Evolutionary conservation across 164 flowering plant species (phyloP).

Genomic region (Vitis labrusca): DNA sequence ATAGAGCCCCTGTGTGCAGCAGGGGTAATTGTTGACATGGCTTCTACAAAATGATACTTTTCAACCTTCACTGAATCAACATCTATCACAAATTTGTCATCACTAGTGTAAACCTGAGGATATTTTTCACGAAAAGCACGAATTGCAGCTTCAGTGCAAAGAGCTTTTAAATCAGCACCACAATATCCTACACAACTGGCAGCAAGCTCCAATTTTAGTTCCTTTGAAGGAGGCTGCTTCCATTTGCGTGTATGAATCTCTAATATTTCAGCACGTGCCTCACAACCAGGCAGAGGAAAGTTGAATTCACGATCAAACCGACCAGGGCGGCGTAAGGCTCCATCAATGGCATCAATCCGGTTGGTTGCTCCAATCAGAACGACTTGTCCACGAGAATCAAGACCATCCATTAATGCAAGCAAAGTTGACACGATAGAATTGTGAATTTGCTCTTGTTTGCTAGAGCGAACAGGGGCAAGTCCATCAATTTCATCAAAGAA

Average conservation of each 20-base stretch:
- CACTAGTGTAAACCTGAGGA: constrained; percentile 98
- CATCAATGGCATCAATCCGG: constrained; percentile 99
- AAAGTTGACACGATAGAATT: constrained; percentile 98
- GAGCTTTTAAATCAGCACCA: constrained; percentile 96
- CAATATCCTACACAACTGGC: constrained; percentile 99
- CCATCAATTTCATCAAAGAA: constrained; percentile 99
- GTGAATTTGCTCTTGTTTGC: constrained; percentile 99
- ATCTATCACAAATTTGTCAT: constrained; percentile 94
- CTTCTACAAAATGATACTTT: constrained; percentile 86
- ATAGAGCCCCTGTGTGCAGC: constrained; percentile 98
- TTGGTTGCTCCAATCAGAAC: constrained; percentile 99
- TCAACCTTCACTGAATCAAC: constrained; percentile 89
- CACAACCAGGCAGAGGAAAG: constrained; percentile 95
- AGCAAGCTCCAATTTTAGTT: constrained; percentile 84
- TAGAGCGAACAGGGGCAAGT: constrained; percentile 98
- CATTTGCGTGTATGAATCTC: constrained; percentile 97
- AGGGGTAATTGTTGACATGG: constrained; percentile 96
- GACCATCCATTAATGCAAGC: constrained; percentile 99
- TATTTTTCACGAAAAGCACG: constrained; percentile 98
- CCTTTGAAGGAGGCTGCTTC: constrained; percentile 90
- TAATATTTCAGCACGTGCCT: constrained; percentile 95
- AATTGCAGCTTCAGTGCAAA: constrained; percentile 99
- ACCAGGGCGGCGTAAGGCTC: constrained; percentile 98
- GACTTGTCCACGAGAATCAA: constrained; percentile 99
- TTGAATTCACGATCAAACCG: constrained; percentile 98